phyloP scores from a whole-genome alignment of 2,329 filamentous ascomycete species.

The Penicillium sp. region DNA sequence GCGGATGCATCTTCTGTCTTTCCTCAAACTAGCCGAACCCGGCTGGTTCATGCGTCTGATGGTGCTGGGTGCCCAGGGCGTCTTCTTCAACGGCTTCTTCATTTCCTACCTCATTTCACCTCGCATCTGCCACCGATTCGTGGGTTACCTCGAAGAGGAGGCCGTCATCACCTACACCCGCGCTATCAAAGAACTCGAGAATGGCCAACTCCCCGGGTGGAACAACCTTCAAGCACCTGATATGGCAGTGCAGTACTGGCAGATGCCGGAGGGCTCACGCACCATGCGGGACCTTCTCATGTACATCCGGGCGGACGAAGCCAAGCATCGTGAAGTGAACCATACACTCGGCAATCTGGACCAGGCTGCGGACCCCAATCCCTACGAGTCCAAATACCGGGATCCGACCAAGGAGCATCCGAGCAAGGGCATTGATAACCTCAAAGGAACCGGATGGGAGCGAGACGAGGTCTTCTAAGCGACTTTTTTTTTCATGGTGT shows the following conservation, averaged over 20 bases:
- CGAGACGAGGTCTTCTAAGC: slow-evolving; percentile 66
- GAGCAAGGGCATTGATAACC: slow-evolving; percentile 61
- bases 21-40: slow-evolving; percentile 84
- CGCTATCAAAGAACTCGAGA: slow-evolving; percentile 79
- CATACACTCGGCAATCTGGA: slow-evolving; percentile 88
- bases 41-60: slow-evolving; percentile 87
- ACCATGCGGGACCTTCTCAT: slow-evolving; percentile 82
- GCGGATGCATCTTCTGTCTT: slow-evolving; percentile 86
- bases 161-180: slow-evolving; percentile 93
- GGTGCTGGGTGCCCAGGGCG: slow-evolving; percentile 87
- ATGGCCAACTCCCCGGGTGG: slow-evolving; percentile 80
- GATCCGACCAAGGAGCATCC: slow-evolving; percentile 63
- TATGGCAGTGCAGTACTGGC: slow-evolving; percentile 88
- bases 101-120: slow-evolving; percentile 81
- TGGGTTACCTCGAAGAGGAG: slow-evolving; percentile 95
- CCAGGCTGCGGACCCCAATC: slow-evolving; percentile 83
- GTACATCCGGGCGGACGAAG: slow-evolving; percentile 87
- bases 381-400: slow-evolving; percentile 80
- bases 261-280: slow-evolving; percentile 77
- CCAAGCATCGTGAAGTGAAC: slow-evolving; percentile 89
- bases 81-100: slow-evolving; percentile 96
- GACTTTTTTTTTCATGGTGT: background rate
- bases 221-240: slow-evolving; percentile 72
- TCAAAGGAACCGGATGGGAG: slow-evolving; percentile 73
- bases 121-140: slow-evolving; percentile 86